Evolutionary conservation across 306 rosid genomes (phyloP), one percentile per base, ranked within the genome.

Genomic region (Biancaea sappan): DNA sequence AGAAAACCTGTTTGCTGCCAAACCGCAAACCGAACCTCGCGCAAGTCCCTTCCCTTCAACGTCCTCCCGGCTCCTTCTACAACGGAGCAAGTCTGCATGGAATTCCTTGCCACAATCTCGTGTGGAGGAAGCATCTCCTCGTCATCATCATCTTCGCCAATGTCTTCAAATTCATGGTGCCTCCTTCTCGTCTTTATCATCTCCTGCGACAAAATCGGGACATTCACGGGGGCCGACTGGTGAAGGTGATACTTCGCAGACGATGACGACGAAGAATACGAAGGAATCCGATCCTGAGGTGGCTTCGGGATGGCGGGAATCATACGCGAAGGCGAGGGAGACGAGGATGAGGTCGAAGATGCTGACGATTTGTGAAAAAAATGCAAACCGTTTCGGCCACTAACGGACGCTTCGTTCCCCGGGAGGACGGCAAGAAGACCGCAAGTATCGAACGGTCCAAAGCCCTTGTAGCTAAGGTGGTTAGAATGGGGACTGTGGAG

Each of bases 1-100:
- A 88, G 74, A 67, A 92, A 92, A 86, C 97, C 96, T 82, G 92
- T 90, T 84, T 78, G 93, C 43, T 87, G 87, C 86, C 80, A 90
- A 66, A 92, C 86, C 0, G 96, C 96, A 48, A 86, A 86, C 68
- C 97, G 85, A 71, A 92, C 96, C 77, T 70, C 86, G 19, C 96
- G 89, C 79, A 90, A 25, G 63, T 82, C 86, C 40, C 86, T 82
- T 10, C 86, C 86, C 53, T 92, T 90, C 71, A 90, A 79, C 13
- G 96, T 90, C 73, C 97, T 82, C 21, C 97, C 96, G 1, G 74
- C 92, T 3, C 97, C 97, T 80, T 90, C 97, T 0, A 92, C 90
- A 47, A 90, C 89, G 6, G 97, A 92, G 67, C 51, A 89, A 15
- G 97, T 81, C 24, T 69, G 84, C 19, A 83, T 73, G 35, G 74